Base-by-base conservation (phyloP, 257 asterid genomes). In the Craterostigma plantagineum region DNA sequence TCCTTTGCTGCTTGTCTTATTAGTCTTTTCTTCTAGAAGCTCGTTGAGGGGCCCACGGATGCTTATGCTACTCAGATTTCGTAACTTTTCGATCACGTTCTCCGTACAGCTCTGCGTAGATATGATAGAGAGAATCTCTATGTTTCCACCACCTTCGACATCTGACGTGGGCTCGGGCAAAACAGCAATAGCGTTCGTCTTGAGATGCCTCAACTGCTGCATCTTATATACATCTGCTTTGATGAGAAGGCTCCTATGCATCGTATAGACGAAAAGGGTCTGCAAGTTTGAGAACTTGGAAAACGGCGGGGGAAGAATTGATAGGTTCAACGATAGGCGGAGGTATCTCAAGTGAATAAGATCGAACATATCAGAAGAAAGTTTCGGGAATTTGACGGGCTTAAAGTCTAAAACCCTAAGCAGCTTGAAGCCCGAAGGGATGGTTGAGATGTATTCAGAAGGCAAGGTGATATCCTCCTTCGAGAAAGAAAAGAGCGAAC, bases 81-180 rank as follows among this genome's bases (percentile, higher is more conserved):
- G 55, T 8, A 67, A 58, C 69, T 49, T 56, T 18, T 52, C 51
- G 10, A 76, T 45, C 33, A 68, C 58, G 0, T 58, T 72, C 0
- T 57, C 56, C 0, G 63, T 71, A 63, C 81, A 76, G 16, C 70
- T 63, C 27, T 47, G 63, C 0, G 87, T 77, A 0, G 87, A 60
- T 7, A 76, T 43, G 10, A 58, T 60, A 9, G 68, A 68, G 13
- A 75, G 72, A 6, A 74, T 65, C 45, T 63, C 74, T 10, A 75
- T 52, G 34, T 56, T 71, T 38, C 53, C 48, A 14, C 63, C 16
- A 10, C 18, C 30, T 34, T 34, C 16, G 3, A 14, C 8, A 14
- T 35, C 17, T 34, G 17, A n/a, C 4, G 14, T 27, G 30, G 30
- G 30, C 37, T 47, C 17, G 13, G 30, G 35, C 14, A 67, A 38